phyloP scores from a whole-genome alignment of 306 rosid genomes.

The Prunus mume region DNA sequence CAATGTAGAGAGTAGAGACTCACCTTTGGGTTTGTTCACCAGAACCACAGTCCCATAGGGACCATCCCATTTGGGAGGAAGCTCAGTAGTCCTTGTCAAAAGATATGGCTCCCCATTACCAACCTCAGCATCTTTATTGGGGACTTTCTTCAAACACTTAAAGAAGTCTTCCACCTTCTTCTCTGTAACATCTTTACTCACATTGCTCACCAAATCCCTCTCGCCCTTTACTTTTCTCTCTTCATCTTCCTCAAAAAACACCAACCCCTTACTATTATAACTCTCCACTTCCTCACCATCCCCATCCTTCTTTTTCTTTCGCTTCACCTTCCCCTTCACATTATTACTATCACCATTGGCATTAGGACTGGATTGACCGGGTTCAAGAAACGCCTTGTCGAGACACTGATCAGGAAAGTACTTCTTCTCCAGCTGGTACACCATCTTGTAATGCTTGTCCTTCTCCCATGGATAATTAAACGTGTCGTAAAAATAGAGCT shows the following conservation, averaged over 20 bases:
- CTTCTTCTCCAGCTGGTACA: slow-evolving; percentile 87
- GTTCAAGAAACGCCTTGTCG: slow-evolving; percentile 83
- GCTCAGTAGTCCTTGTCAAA: slow-evolving; percentile 64
- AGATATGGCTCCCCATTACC: slow-evolving; percentile 58
- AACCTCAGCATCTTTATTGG: slow-evolving; percentile 39
- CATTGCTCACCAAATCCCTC: slow-evolving; percentile 25
- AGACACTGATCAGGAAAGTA: slow-evolving; percentile 78
- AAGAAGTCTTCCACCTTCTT: slow-evolving; percentile 91
- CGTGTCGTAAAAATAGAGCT: slow-evolving; percentile 67
- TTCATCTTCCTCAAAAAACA: slow-evolving; percentile 71
- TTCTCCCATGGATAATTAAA: slow-evolving; percentile 92
- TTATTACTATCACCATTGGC: background rate
- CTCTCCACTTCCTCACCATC: slow-evolving; percentile 12
- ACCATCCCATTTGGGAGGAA: slow-evolving; percentile 77
- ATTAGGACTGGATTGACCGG: slow-evolving; percentile 50
- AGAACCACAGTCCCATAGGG: slow-evolving; percentile 76
- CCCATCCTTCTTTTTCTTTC: slow-evolving; percentile 31
- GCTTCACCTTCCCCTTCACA: slow-evolving; percentile 27
- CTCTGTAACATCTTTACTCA: slow-evolving; percentile 36
- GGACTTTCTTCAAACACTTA: slow-evolving; percentile 72
- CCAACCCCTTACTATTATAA: slow-evolving; percentile 37
- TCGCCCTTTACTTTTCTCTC: slow-evolving; percentile 19
- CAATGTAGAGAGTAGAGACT: slow-evolving; percentile 5
- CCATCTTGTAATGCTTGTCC: slow-evolving; percentile 89
- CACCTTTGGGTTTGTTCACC: slow-evolving; percentile 94